Base-by-base conservation (phyloP, 2,329 filamentous ascomycete genomes). In the Ceratocystis ficicola region DNA sequence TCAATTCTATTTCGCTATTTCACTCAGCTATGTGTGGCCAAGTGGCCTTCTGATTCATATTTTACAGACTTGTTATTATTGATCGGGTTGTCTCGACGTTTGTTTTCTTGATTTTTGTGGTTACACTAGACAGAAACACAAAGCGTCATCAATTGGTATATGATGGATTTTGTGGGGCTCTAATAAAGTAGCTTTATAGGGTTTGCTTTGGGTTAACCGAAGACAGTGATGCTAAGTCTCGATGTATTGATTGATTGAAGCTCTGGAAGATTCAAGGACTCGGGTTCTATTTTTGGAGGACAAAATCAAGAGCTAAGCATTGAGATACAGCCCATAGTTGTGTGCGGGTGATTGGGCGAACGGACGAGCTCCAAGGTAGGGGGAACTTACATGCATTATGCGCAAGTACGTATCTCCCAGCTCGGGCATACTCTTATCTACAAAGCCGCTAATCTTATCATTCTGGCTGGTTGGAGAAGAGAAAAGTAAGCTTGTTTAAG, bases 361-460 rank as follows among this genome's bases (percentile, higher is more conserved):
- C 36, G 36, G 36, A 41, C 15, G 36, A 41, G 36, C 36, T 41
- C 3, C 15, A 15, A 4, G 36, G 50, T 22, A 55, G 8, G 5
- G 10, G 50, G 8, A 28, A 25, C 8, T 20, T 55, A 22, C 46
- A 48, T 48, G 46, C 17, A 48, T 6, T 7, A 6, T 15, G 12
- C 25, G 48, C 22, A 28, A 25, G 25, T 28, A 25, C 22, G 25
- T 52, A n/a, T n/a, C n/a, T n/a, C n/a, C n/a, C n/a, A 52, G 20
- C 20, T 12, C 3, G 12, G 48, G 5, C 25, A 2, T 17, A 20
- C 22, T 10, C 8, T 59, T 59, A 59, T 59, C 55, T 32, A 20
- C 17, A 17, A 59, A 28, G 55, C 30, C 20, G 30, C 25, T 59
- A n/a, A 59, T 59, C 55, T 59, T 59, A 59, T 59, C 55, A 59